phyloP scores from a whole-genome alignment of 164 flowering plant genomes.

The Chimonanthus salicifolius region DNA sequence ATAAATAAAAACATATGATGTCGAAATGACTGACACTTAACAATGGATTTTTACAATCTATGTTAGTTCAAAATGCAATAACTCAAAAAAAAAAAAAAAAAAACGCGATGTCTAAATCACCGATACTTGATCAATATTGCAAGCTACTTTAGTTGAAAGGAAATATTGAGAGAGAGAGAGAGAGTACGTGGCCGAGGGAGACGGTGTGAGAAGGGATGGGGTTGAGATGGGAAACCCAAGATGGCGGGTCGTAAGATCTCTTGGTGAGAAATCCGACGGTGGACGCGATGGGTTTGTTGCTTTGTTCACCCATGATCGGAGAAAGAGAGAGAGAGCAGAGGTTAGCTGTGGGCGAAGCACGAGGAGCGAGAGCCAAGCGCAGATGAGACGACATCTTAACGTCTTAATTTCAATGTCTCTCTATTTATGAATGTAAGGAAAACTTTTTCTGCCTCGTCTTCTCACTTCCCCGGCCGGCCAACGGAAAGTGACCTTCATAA shows the following conservation, averaged over 20 bases:
- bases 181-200: conserved; percentile 69
- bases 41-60: background rate
- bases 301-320: background rate
- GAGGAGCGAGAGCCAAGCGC: background rate
- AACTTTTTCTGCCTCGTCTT: too few species aligned
- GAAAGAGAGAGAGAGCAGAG: background rate
- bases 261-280: conserved; percentile 36
- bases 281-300: background rate
- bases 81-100: background rate
- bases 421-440: too few species aligned
- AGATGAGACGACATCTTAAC: background rate
- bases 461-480: too few species aligned
- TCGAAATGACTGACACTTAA: too few species aligned
- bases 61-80: background rate
- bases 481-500: too few species aligned
- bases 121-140: background rate
- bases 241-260: conserved; percentile 61
- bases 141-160: background rate
- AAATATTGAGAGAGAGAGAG: background rate
- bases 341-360: background rate
- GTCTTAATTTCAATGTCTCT: too few species aligned
- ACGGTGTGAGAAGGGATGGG: conserved; percentile 62
- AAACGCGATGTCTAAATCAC: background rate
- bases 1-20: too few species aligned
- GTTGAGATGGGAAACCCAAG: conserved; percentile 77